Percentiles rank a stretch among this genome's conserved stretches.
phyloP scores from a whole-genome alignment of 169 alveolate species.

The Blepharisma undulans region DNA sequence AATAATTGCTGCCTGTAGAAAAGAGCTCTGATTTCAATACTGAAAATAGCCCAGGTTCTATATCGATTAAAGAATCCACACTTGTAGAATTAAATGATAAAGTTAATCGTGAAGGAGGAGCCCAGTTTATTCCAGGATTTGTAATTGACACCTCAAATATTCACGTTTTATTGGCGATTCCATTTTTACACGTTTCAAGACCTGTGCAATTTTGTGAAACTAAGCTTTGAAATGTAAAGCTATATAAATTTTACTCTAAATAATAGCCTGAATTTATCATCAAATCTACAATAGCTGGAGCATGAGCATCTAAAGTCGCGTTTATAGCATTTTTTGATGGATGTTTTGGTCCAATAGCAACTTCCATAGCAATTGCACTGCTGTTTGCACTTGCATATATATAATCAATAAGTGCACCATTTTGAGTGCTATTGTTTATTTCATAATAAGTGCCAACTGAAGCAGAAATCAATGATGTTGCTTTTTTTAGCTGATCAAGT shows the following conservation, averaged over 20 bases:
- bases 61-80: not conserved
- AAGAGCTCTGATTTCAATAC: not conserved
- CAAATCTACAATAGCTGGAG: not conserved
- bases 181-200: not conserved
- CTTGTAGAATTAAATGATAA: not conserved
- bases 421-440: not conserved
- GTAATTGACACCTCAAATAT: not conserved
- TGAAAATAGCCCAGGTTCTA: not conserved
- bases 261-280: not conserved
- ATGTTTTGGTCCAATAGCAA: not conserved
- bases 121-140: not conserved
- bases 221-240: not conserved
- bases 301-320: not conserved
- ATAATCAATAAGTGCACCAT: not conserved
- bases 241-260: not conserved
- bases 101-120: not conserved
- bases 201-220: not conserved
- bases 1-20: not conserved
- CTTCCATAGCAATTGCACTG: not conserved
- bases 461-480: not conserved
- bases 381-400: not conserved
- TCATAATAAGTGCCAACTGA: not conserved
- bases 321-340: not conserved
- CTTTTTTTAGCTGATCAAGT: not conserved
- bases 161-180: not conserved